phyloP scores from a whole-genome alignment of 2,329 filamentous ascomycete genomes.

The Pyrenophora seminiperda region DNA sequence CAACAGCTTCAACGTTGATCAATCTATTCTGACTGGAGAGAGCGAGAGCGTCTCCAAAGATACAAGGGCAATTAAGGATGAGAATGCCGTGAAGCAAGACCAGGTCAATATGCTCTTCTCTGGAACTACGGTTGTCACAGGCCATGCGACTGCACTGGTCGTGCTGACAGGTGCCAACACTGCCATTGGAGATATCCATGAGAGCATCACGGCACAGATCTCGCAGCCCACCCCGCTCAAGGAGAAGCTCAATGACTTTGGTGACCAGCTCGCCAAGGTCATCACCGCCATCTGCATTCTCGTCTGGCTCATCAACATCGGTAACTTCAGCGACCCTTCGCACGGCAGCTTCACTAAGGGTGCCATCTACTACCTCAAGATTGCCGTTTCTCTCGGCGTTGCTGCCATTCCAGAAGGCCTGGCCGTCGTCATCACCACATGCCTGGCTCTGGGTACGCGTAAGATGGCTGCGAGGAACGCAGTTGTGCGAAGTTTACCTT shows the following conservation, averaged over 20 bases:
- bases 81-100: slow-evolving; percentile 92
- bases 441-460: slow-evolving; percentile 89
- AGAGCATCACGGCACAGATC: slow-evolving; percentile 97
- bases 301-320: slow-evolving; percentile 98
- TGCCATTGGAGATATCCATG: slow-evolving; percentile 97
- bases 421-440: slow-evolving; percentile 98
- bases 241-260: slow-evolving; percentile 98
- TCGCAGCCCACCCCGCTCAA: slow-evolving; percentile 96
- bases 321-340: slow-evolving; percentile 92
- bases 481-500: slow-evolving; percentile 92
- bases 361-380: slow-evolving; percentile 99
- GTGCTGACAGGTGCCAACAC: slow-evolving; percentile 88
- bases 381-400: slow-evolving; percentile 96
- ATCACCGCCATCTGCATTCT: slow-evolving; percentile 96
- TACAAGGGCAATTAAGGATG: slow-evolving; percentile 69
- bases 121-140: slow-evolving; percentile 94
- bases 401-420: slow-evolving; percentile 97
- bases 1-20: slow-evolving; percentile 96
- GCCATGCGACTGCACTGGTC: slow-evolving; percentile 88
- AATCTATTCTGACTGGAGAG: slow-evolving; percentile 95
- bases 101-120: slow-evolving; percentile 98
- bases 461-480: slow-evolving; percentile 99
- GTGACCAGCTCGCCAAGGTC: slow-evolving; percentile 93
- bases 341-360: slow-evolving; percentile 95
- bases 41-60: slow-evolving; percentile 97